Conservation (phyloP, 768 basidiomycete genomes). For the Lyophyllum shimeji region DNA sequence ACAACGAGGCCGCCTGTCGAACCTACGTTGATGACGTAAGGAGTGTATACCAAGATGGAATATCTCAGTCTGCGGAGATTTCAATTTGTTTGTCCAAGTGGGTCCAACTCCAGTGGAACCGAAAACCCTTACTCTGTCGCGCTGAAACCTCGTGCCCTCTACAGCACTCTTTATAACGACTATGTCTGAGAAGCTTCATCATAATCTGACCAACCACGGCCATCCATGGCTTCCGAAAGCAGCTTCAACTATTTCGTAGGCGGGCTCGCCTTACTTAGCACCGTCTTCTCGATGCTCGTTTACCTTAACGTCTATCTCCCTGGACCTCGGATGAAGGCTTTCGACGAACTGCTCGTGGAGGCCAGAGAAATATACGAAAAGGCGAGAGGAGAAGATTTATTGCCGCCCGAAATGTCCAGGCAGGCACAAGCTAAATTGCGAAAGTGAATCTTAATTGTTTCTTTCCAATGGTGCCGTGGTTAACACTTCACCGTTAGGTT, state of each 20-base stretch:
- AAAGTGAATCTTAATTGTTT: too few relatives aligned
- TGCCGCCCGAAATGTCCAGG: neutral
- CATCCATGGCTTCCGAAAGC: neutral
- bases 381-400: neutral
- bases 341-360: slow-evolving; percentile 4
- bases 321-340: neutral
- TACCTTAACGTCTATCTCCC: slow-evolving; percentile 1
- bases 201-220: too few relatives aligned
- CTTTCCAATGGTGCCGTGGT: too few relatives aligned
- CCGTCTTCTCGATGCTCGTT: neutral
- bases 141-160: neutral
- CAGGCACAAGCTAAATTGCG: too few relatives aligned
- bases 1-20: neutral
- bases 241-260: slow-evolving; percentile 12
- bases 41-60: too few relatives aligned
- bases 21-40: neutral
- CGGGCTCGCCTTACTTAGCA: slow-evolving; percentile 4
- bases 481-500: neutral
- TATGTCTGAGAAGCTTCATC: too few relatives aligned
- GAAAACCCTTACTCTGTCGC: too few relatives aligned
- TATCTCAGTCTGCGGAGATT: too few relatives aligned
- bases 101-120: too few relatives aligned
- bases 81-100: too few relatives aligned
- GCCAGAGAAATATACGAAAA: neutral
- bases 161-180: neutral